A percentile compares a stretch with the other conserved stretches of the same genome.
Evolutionary conservation across 2,329 filamentous ascomycete species (phyloP).

Genomic region (Dryadomyces quercus-mongolicae): DNA sequence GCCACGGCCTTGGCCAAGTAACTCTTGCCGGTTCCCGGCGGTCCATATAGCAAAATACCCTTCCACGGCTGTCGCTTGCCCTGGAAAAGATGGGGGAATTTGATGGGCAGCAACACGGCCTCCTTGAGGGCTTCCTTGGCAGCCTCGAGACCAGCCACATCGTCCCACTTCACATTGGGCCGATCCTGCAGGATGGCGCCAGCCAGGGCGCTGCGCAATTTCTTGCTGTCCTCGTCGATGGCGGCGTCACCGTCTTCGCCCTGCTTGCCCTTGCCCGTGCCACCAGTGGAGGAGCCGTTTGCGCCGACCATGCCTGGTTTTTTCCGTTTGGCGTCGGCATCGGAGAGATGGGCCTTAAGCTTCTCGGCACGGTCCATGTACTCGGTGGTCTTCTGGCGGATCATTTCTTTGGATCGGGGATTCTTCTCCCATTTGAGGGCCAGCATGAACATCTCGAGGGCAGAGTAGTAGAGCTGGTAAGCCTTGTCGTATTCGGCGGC

Average conservation of each 20-base stretch:
- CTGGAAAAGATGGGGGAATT: constrained; percentile 92
- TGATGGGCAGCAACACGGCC: constrained; percentile 93
- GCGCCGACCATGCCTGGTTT: constrained; percentile 61
- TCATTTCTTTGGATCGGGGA: constrained; percentile 91
- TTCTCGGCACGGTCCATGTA: constrained; percentile 99
- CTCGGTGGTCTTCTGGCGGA: constrained; percentile 84
- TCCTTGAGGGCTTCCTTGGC: constrained; percentile 97
- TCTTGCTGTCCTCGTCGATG: constrained; percentile 84
- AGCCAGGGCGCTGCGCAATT: constrained; percentile 78
- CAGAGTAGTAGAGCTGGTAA: constrained; percentile 90
- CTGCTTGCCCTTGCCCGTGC: constrained; percentile 48
- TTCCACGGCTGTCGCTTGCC: constrained; percentile 98
- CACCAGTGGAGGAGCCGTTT: constrained; percentile 54
- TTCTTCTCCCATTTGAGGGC: constrained; percentile 99
- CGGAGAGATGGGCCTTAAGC: constrained; percentile 78
- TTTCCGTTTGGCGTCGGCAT: constrained; percentile 58
- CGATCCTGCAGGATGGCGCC: constrained; percentile 92
- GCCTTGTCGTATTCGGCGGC: constrained; percentile 94
- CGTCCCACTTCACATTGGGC: constrained; percentile 95
- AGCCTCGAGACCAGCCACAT: constrained; percentile 85
- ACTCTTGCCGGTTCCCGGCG: constrained; percentile 93
- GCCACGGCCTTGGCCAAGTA: constrained; percentile 96
- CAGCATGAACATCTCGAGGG: constrained; percentile 96
- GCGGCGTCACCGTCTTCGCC: constrained; percentile 43
- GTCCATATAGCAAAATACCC: constrained; percentile 90